Conservation (phyloP, 2,329 filamentous ascomycete genomes). For the Sodiomyces alkalinus region DNA sequence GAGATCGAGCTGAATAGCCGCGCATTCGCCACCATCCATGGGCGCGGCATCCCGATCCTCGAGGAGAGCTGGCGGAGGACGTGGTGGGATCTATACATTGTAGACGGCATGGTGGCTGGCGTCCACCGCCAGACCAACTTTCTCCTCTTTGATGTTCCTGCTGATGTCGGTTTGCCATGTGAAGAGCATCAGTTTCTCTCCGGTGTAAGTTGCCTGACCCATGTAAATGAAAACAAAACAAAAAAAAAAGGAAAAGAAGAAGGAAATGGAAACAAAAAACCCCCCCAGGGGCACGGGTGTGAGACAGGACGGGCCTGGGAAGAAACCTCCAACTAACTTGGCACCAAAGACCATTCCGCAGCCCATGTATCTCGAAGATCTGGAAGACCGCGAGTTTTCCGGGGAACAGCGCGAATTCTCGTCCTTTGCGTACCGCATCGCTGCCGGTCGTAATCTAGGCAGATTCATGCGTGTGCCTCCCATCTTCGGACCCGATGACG, state of each 20-base stretch:
- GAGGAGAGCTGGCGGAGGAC: constrained; percentile 79
- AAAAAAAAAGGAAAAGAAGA: too few relatives aligned
- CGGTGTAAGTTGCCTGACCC: constrained; percentile 28
- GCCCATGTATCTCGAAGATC: constrained; percentile 52
- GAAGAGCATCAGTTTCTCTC: constrained; percentile 60
- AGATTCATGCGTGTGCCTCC: constrained; percentile 50
- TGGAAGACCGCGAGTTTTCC: constrained; percentile 62
- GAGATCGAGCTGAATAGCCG: constrained; percentile 62
- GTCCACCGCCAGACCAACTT: constrained; percentile 61
- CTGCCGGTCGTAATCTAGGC: constrained; percentile 64
- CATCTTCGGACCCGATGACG: constrained; percentile 35
- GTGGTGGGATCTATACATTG: constrained; percentile 77
- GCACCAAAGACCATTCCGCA: constrained; percentile 43
- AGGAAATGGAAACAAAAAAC: too few relatives aligned
- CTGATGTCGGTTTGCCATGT: constrained; percentile 62
- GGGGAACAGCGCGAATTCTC: constrained; percentile 59
- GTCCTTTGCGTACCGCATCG: constrained; percentile 73
- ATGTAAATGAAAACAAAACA: too few relatives aligned
- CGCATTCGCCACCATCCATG: constrained; percentile 48
- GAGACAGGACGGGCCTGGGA: too few relatives aligned
- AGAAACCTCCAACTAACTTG: too few relatives aligned
- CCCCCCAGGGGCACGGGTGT: too few relatives aligned
- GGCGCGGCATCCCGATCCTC: constrained; percentile 47
- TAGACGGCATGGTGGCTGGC: constrained; percentile 72
- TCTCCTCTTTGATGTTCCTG: constrained; percentile 48